phyloP scores from a whole-genome alignment of 2,329 filamentous ascomycete species.

The Podosphaera xanthii region DNA sequence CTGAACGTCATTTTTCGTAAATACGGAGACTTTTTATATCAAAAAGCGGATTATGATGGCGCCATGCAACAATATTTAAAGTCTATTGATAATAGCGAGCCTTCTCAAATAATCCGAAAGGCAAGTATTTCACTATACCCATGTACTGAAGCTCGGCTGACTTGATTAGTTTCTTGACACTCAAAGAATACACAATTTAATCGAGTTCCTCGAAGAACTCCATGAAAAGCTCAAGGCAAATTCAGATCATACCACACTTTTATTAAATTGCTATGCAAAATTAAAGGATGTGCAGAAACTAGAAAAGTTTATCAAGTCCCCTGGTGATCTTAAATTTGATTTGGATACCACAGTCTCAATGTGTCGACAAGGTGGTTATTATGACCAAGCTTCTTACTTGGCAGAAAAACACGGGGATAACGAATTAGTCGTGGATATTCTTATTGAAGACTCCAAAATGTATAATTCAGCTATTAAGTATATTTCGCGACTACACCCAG shows the following conservation, averaged over 20 bases:
- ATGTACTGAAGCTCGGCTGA: constrained; percentile 12
- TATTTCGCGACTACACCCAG: constrained; percentile 68
- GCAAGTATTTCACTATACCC: constrained; percentile 20
- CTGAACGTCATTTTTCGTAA: constrained; percentile 82
- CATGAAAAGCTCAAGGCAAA: constrained; percentile 88
- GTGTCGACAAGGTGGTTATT: constrained; percentile 93
- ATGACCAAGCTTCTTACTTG: constrained; percentile 85
- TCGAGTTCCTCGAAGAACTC: constrained; percentile 88
- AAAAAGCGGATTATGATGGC: constrained; percentile 86
- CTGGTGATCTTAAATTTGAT: constrained; percentile 86
- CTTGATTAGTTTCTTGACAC: constrained; percentile 62
- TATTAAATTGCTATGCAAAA: constrained; percentile 95
- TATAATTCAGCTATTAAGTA: constrained; percentile 77
- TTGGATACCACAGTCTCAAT: constrained; percentile 91
- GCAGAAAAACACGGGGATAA: constrained; percentile 87
- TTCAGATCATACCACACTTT: constrained; percentile 78
- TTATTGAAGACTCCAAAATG: constrained; percentile 85
- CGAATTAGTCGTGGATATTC: constrained; percentile 79
- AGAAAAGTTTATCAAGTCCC: constrained; percentile 89
- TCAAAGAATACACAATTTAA: constrained; percentile 89
- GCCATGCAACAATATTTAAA: constrained; percentile 98
- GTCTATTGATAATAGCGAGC: constrained; percentile 88
- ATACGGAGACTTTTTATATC: constrained; percentile 85
- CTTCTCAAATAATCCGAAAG: constrained; percentile 88
- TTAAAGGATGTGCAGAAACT: constrained; percentile 92